A percentile compares a stretch with the other conserved stretches of the same genome.
phyloP scores from a whole-genome alignment of 495 filamentous ascomycete species.

The Penicillium tannophilum region DNA sequence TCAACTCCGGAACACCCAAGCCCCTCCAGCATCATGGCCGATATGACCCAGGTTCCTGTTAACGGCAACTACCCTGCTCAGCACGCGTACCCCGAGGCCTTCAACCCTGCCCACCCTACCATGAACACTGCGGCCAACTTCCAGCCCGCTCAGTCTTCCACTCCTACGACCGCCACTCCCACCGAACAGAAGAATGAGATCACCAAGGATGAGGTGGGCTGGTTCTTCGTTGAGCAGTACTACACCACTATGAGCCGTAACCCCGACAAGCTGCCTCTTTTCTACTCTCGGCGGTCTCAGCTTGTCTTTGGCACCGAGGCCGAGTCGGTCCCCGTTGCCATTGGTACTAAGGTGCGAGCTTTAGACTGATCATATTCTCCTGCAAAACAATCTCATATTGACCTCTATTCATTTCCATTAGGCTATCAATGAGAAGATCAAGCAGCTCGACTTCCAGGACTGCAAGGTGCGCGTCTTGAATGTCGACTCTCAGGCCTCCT shows the following conservation, averaged over 20 bases:
- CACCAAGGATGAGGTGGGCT: conserved; percentile 88
- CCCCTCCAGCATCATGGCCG: conserved; percentile 38
- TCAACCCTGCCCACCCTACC: conserved; percentile 37
- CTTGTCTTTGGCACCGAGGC: conserved; percentile 85
- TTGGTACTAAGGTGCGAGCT: conserved; percentile 78
- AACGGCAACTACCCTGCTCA: conserved; percentile 50
- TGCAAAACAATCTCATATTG: not conserved
- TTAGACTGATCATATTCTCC: not conserved
- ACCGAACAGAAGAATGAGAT: conserved; percentile 48
- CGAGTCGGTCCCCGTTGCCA: conserved; percentile 76
- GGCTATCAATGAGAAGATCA: conserved; percentile 93
- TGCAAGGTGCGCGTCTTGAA: conserved; percentile 98
- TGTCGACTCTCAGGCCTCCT: conserved; percentile 93
- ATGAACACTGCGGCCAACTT: conserved; percentile 46
- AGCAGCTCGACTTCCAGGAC: conserved; percentile 89
- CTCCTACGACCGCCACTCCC: conserved; percentile 43
- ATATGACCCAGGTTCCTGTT: conserved; percentile 45
- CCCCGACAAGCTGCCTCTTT: conserved; percentile 89
- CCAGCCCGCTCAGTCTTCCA: conserved; percentile 48
- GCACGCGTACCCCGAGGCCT: conserved; percentile 45
- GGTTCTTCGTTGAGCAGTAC: conserved; percentile 99
- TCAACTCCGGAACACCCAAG: conserved; percentile 2
- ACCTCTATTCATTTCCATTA: not conserved
- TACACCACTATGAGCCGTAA: conserved; percentile 95
- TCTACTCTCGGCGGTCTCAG: conserved; percentile 81